Evolutionary conservation across 2,329 filamentous ascomycete genomes (phyloP).

Genomic region (Zymoseptoria passerinii): DNA sequence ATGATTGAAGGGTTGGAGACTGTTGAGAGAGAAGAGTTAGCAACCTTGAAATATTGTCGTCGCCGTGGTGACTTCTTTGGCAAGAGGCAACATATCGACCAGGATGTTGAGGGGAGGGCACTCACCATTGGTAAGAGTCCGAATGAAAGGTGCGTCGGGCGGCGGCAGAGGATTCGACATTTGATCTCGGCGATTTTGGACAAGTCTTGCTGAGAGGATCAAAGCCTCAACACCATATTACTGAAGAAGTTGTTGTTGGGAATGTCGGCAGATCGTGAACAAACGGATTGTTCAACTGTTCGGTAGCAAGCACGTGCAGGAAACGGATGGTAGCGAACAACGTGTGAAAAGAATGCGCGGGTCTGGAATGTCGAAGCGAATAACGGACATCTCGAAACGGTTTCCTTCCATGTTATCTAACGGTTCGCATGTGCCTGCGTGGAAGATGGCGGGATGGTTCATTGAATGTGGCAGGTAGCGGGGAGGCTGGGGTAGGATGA

Average conservation of each 20-base stretch:
- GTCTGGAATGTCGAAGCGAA: not conserved
- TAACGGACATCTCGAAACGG: not conserved
- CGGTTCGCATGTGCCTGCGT: not conserved
- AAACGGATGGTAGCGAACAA: not conserved
- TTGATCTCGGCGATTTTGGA: not conserved
- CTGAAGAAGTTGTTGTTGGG: not conserved
- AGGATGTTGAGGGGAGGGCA: not conserved
- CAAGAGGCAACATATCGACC: not conserved
- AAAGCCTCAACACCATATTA: not conserved
- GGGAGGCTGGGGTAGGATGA: not conserved
- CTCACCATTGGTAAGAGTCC: not conserved
- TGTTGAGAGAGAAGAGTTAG: constrained; percentile 5
- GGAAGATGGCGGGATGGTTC: not conserved
- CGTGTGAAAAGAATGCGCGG: not conserved
- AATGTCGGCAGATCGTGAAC: not conserved
- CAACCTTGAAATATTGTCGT: not conserved
- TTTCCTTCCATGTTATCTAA: not conserved
- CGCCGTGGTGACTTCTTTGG: not conserved
- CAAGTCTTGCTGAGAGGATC: not conserved
- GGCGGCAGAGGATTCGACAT: not conserved
- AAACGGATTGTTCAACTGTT: not conserved
- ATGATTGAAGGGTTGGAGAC: constrained; percentile 27
- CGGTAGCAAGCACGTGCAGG: too few species aligned
- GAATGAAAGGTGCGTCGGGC: not conserved
- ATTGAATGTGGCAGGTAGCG: not conserved